These are phyloP conservation scores for Limonium bicolor DNA, from an alignment of 148 eudicot species.

Conservation along the genomic window DNA sequence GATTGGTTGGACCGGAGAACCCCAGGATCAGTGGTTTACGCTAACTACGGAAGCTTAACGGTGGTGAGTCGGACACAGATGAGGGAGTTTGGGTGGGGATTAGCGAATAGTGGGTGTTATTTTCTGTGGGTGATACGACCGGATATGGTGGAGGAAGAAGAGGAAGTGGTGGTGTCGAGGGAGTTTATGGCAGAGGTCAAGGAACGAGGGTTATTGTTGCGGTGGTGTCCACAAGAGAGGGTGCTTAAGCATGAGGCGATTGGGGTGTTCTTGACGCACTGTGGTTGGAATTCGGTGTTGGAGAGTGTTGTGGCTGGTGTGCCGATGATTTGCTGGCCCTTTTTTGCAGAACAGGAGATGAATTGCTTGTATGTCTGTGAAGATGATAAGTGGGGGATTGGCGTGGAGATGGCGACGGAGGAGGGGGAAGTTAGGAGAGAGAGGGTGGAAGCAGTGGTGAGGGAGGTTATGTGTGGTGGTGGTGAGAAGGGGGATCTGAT, in stretches of 20 bases:
- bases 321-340: slow-evolving; percentile 12
- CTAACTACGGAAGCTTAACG: slow-evolving; percentile 11
- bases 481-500: neutral
- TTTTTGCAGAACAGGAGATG: slow-evolving; percentile 17
- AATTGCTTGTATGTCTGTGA: slow-evolving; percentile 12
- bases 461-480: neutral
- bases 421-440: neutral
- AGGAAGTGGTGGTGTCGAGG: slow-evolving; percentile 10
- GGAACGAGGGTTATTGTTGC: slow-evolving; percentile 13
- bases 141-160: slow-evolving; percentile 7
- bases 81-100: slow-evolving; percentile 12
- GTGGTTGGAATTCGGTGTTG: slow-evolving; percentile 18
- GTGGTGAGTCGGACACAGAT: slow-evolving; percentile 6
- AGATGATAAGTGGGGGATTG: slow-evolving; percentile 20
- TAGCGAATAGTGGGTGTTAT: slow-evolving; percentile 10
- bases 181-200: slow-evolving; percentile 1
- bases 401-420: slow-evolving; percentile 16
- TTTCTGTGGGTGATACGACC: slow-evolving; percentile 24
- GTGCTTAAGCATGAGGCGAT: slow-evolving; percentile 10
- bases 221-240: slow-evolving; percentile 20
- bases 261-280: slow-evolving; percentile 15
- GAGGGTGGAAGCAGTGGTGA: neutral
- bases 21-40: slow-evolving; percentile 10
- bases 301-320: slow-evolving; percentile 15
- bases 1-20: slow-evolving; percentile 12